Evolutionary conservation across 495 filamentous ascomycete genomes (phyloP).

Genomic region (Tuber melanosporum): DNA sequence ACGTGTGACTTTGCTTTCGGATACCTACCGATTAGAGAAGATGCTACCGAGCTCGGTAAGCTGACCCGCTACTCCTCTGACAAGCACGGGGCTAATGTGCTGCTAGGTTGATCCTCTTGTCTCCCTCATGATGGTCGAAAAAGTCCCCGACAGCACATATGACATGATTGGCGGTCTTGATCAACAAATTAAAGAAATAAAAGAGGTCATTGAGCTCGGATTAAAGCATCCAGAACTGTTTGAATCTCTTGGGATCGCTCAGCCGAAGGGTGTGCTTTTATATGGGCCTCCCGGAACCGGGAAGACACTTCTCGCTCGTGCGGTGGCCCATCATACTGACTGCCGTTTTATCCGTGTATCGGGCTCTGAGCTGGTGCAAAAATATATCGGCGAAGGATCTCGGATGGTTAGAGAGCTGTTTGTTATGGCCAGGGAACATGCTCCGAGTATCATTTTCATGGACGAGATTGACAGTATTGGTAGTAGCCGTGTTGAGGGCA

Average conservation of each 20-base stretch:
- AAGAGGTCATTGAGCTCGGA: slow-evolving; percentile 98
- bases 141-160: slow-evolving; percentile 98
- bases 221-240: slow-evolving; percentile 98
- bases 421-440: slow-evolving; percentile 97
- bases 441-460: slow-evolving; percentile 99
- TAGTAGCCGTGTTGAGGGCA: slow-evolving; percentile 90
- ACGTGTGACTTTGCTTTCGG: slow-evolving; percentile 89
- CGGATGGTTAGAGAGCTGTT: slow-evolving; percentile 99
- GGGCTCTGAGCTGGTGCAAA: slow-evolving; percentile 93
- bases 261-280: slow-evolving; percentile 93
- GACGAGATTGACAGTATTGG: slow-evolving; percentile 99
- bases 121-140: slow-evolving; percentile 99
- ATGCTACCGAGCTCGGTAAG: slow-evolving; percentile 69
- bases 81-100: slow-evolving; percentile 9
- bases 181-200: slow-evolving; percentile 99
- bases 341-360: slow-evolving; percentile 98
- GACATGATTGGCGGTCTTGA: slow-evolving; percentile 99
- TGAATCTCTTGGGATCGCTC: slow-evolving; percentile 95
- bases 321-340: slow-evolving; percentile 95
- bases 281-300: slow-evolving; percentile 96
- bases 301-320: slow-evolving; percentile 91
- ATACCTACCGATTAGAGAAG: slow-evolving; percentile 96
- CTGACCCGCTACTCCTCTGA: neutral
- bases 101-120: slow-evolving; percentile 92
- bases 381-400: slow-evolving; percentile 97